Percentiles rank a stretch among this genome's conserved stretches.
Evolutionary conservation across 129 eudicot species (phyloP).

Genomic region (Centaurea solstitialis): DNA sequence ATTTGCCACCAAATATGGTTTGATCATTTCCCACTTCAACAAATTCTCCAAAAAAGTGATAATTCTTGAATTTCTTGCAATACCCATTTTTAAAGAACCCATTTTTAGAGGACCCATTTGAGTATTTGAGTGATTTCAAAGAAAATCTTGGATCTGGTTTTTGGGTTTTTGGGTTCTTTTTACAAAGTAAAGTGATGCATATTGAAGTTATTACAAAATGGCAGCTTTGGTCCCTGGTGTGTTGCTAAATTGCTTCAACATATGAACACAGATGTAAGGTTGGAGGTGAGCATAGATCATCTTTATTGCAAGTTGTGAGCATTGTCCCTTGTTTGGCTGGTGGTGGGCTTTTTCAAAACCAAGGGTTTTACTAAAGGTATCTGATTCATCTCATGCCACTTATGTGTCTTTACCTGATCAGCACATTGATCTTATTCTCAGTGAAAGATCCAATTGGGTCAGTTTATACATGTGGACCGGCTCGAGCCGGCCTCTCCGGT

Average conservation of each 20-base stretch:
- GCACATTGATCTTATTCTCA: conserved; percentile 71
- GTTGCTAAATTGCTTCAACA: conserved; percentile 76
- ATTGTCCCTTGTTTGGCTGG: conserved; percentile 88
- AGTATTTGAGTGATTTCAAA: conserved; percentile 4
- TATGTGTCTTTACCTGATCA: conserved; percentile 92
- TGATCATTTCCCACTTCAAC: no score
- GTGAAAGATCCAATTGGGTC: conserved; percentile 92
- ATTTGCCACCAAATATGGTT: not conserved
- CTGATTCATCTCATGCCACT: conserved; percentile 95
- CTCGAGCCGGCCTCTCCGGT: conserved; percentile 80
- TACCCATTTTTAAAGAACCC: not conserved
- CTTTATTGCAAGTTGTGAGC: conserved; percentile 77
- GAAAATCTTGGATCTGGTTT: conserved; percentile 10
- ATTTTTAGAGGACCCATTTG: no score
- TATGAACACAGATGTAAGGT: conserved; percentile 90
- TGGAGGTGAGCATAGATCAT: conserved; percentile 84
- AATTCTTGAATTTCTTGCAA: not conserved
- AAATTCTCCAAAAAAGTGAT: no score
- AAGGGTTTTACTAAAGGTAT: conserved; percentile 95
- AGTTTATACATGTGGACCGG: conserved; percentile 77
- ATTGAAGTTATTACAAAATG: conserved; percentile 44
- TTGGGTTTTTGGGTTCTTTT: not conserved
- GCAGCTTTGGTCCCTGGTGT: conserved; percentile 83
- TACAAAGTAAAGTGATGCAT: conserved; percentile 46
- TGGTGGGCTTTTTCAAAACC: conserved; percentile 71